A percentile compares a stretch with the other conserved stretches of the same genome.
Conservation (phyloP, 2,329 filamentous ascomycete species). For the Monosporascus ibericus region DNA sequence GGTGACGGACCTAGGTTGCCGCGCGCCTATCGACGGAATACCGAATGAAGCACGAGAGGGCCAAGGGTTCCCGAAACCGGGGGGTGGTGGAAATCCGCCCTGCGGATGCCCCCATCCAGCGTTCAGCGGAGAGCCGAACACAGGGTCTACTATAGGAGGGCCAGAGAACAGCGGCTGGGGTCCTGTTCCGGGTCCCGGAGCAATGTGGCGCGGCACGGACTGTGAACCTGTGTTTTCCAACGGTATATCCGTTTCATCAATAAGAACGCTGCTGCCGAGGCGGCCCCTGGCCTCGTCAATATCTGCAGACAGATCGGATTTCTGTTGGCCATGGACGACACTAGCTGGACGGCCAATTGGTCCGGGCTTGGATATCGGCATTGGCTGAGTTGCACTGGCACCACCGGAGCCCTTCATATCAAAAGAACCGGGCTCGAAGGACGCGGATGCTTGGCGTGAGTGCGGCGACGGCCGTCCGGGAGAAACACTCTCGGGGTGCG, state of each 20-base stretch:
- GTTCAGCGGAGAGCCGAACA: constrained; percentile 26
- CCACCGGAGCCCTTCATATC: constrained; percentile 26
- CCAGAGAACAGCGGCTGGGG: constrained; percentile 37
- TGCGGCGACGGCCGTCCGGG: constrained; percentile 47
- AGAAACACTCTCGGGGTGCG: constrained; percentile 21
- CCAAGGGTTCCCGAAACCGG: constrained; percentile 38
- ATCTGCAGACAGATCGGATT: constrained; percentile 38
- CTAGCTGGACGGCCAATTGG: constrained; percentile 75
- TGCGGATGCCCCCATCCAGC: constrained; percentile 33
- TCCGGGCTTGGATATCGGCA: not conserved
- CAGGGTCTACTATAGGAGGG: constrained; percentile 35
- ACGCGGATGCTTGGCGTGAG: constrained; percentile 68
- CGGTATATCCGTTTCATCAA: constrained; percentile 66
- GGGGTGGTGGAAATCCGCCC: constrained; percentile 35
- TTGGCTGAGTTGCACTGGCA: constrained; percentile 47
- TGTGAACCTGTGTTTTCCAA: constrained; percentile 30
- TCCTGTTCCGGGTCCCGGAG: constrained; percentile 48
- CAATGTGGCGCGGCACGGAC: constrained; percentile 42
- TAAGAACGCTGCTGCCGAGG: constrained; percentile 82
- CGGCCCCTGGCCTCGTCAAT: constrained; percentile 71
- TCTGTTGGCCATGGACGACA: constrained; percentile 48
- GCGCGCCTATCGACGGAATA: constrained; percentile 23
- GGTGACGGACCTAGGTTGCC: constrained; percentile 58
- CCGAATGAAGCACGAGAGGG: constrained; percentile 25
- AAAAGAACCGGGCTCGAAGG: constrained; percentile 50